phyloP scores from a whole-genome alignment of 2,329 filamentous ascomycete genomes.

The Pseudogymnoascus sp. region DNA sequence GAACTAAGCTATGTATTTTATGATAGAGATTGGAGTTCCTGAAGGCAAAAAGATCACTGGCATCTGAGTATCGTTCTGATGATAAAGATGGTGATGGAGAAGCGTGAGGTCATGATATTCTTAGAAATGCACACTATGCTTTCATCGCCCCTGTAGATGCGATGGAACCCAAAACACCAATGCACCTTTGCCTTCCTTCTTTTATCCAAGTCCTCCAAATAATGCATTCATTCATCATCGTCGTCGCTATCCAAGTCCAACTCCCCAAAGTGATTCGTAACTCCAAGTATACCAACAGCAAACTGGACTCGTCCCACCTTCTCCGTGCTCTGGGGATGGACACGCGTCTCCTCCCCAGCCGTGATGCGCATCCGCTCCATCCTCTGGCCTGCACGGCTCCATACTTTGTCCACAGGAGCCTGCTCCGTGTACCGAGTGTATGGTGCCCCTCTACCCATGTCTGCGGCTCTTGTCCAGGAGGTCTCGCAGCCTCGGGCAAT shows the following conservation, averaged over 20 bases:
- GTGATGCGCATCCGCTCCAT: constrained; percentile 39
- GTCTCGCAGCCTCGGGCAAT: constrained; percentile 81
- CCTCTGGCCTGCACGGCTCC: constrained; percentile 41
- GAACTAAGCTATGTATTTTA: constrained; percentile 4
- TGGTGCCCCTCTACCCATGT: constrained; percentile 66
- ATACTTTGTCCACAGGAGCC: constrained; percentile 33
- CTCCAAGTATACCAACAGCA: constrained; percentile 69
- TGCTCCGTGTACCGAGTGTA: constrained; percentile 50
- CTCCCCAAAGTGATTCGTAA: constrained; percentile 67
- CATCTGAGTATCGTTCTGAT: not conserved
- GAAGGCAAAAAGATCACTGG: not conserved
- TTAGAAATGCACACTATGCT: not conserved
- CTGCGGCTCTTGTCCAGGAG: constrained; percentile 69
- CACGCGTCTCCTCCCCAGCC: constrained; percentile 35
- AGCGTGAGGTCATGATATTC: constrained; percentile 1
- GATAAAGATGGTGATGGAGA: too few relatives aligned
- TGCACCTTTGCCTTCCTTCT: not conserved
- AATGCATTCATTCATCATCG: not conserved
- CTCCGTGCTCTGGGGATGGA: constrained; percentile 34
- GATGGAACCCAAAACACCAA: not conserved
- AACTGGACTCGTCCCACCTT: constrained; percentile 60
- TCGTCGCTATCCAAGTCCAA: constrained; percentile 46
- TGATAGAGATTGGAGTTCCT: constrained; percentile 9
- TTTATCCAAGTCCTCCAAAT: not conserved
- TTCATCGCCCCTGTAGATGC: not conserved